These are phyloP conservation scores for Boletus rubroflammeus DNA, from an alignment of 768 basidiomycete species.

Conservation along the genomic window DNA sequence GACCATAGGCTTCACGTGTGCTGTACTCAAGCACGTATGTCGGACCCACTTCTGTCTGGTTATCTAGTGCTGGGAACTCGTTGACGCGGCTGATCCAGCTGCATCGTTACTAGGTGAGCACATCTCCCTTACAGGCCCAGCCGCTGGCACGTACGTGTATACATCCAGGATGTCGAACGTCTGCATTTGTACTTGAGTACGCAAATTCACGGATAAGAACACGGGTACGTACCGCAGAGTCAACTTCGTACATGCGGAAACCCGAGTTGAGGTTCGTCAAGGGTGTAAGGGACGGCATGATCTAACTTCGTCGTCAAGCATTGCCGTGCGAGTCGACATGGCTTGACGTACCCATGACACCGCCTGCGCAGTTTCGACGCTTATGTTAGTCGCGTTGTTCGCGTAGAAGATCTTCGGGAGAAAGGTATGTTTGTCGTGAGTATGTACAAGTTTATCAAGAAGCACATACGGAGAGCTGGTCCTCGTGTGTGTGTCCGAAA, in stretches of 20 bases:
- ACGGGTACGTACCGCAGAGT: conserved; percentile 29
- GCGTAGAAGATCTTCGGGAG: conserved; percentile 61
- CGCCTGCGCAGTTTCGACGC: conserved; percentile 49
- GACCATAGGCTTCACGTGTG: conserved; percentile 63
- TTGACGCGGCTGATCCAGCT: conserved; percentile 67
- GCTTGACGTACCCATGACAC: conserved; percentile 41
- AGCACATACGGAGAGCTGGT: conserved; percentile 51
- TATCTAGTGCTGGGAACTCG: conserved; percentile 52
- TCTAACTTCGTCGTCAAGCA: not conserved
- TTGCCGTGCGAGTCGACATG: not conserved
- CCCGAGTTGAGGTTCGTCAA: conserved; percentile 69
- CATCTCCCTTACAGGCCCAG: not conserved
- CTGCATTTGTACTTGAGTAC: conserved; percentile 28
- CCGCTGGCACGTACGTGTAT: conserved; percentile 51
- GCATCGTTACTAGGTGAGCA: not conserved
- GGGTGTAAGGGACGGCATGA: conserved; percentile 61
- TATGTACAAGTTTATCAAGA: too few species aligned
- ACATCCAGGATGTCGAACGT: conserved; percentile 74
- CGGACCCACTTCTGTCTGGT: conserved; percentile 53
- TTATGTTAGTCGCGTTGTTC: conserved; percentile 62
- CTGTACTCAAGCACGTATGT: conserved; percentile 61
- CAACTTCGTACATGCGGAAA: conserved; percentile 47
- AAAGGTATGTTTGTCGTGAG: not conserved
- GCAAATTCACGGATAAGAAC: not conserved
- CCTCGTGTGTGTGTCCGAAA: conserved; percentile 73